These are phyloP conservation scores for Fremontodendron californicum DNA, from an alignment of 345 rosid species.

Conservation along the genomic window DNA sequence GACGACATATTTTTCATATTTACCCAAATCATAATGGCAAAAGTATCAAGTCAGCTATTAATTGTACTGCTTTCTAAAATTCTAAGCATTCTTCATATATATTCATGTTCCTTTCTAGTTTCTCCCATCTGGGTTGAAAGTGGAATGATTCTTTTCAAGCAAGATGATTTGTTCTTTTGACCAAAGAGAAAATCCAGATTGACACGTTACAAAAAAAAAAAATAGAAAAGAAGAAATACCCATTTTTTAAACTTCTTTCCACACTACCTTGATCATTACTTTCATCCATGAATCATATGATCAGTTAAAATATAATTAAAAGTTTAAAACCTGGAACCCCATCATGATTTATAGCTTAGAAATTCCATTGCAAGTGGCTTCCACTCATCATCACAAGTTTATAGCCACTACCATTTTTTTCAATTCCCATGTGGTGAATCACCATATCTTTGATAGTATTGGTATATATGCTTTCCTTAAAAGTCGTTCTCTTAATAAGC, in stretches of 20 bases:
- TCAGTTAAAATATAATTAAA: not conserved
- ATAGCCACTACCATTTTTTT: constrained; percentile 13
- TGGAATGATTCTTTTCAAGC: too few relatives aligned
- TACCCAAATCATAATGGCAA: too few relatives aligned
- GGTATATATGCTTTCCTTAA: not conserved
- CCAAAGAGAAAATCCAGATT: not conserved
- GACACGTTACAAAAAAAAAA: not conserved
- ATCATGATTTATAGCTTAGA: not conserved
- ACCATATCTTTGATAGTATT: not conserved
- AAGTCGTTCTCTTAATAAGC: not conserved
- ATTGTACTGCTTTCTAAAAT: not conserved
- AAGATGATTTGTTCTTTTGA: not conserved
- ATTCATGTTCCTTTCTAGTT: too few relatives aligned
- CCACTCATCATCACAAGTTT: not conserved
- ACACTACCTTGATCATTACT: not conserved
- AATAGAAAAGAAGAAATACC: not conserved
- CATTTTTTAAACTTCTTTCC: not conserved
- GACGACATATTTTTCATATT: too few relatives aligned
- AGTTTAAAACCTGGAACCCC: not conserved
- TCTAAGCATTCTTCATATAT: not conserved
- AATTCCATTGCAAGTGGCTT: not conserved
- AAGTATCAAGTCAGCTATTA: not conserved
- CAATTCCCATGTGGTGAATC: not conserved
- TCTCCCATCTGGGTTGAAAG: not conserved
- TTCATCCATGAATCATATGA: not conserved